Evolutionary conservation across 2,329 filamentous ascomycete genomes (phyloP).

Genomic region (Trichoderma breve): DNA sequence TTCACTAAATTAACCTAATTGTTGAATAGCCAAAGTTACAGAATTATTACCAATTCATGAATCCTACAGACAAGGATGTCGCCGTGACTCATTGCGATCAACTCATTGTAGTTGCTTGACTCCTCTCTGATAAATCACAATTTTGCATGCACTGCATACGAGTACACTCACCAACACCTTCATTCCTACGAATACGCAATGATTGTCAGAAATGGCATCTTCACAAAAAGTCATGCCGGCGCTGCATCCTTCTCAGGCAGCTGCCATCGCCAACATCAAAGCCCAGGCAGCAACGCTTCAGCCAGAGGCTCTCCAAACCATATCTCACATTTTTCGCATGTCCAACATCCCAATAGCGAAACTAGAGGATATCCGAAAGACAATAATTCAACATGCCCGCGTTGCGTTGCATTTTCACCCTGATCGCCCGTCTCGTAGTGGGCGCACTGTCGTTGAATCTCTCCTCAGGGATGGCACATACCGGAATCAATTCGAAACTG

Average conservation of each 20-base stretch:
- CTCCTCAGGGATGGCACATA: constrained; percentile 22
- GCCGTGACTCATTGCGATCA: background rate
- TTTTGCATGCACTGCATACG: background rate
- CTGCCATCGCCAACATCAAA: constrained; percentile 13
- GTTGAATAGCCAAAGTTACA: background rate
- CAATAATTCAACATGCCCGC: constrained; percentile 18
- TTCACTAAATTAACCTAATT: background rate
- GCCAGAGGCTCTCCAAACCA: background rate
- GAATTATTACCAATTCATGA: background rate
- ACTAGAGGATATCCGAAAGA: background rate
- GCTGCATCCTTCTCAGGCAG: constrained; percentile 5
- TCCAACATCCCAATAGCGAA: constrained; percentile 4
- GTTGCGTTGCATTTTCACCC: constrained; percentile 26
- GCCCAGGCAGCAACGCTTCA: background rate
- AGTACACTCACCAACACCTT: background rate
- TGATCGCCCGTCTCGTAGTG: constrained; percentile 22
- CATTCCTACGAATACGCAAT: background rate
- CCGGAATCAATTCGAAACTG: constrained; percentile 25
- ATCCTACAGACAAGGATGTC: background rate
- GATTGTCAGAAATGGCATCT: background rate
- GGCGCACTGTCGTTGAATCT: constrained; percentile 18
- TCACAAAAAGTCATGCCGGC: background rate
- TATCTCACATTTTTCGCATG: constrained; percentile 12
- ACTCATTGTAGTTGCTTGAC: background rate
- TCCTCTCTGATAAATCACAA: background rate